Evolutionary conservation across 768 basidiomycete genomes (phyloP), one percentile per base, ranked within the genome.

Genomic region (Trametes punicea): DNA sequence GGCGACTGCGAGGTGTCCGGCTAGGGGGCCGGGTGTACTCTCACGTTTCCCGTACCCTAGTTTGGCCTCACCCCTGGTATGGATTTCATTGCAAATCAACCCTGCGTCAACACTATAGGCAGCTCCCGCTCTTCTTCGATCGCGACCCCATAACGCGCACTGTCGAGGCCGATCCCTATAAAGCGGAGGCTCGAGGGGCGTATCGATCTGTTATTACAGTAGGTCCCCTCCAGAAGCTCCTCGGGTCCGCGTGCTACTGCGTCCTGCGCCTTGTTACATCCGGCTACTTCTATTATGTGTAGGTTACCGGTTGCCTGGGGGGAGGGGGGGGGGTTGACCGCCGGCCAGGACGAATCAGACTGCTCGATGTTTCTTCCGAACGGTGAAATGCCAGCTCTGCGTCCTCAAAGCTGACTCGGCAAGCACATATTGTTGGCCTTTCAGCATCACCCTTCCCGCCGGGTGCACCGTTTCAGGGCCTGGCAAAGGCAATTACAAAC

Each of bases 271-370:
- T n/a, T 38, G 13, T 13, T 46, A 1, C 20, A 8, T 33, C 40
- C 29, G 38, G 25, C 26, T 21, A 27, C 38, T 27, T 18, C 16
- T n/a, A 16, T 8, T 15, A 9, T 18, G 11, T 18, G 2, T 55
- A 81, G 82, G 66, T 81, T 9, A 67, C 70, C 31, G n/a, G n/a
- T n/a, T n/a, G n/a, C n/a, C n/a, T n/a, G n/a, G n/a, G n/a, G n/a
- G n/a, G n/a, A n/a, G n/a, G 81, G 70, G 27, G 76, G 77, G 5
- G 77, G 77, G 16, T 81, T 80, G 3, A 67, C 77, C 2, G 79
- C 83, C 4, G 81, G 81, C 13, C 82, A 84, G 59, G 80, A 84
- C 47, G 79, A 82, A 63, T 72, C 1, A 46, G 66, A 6, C 84
- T 83, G 62, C 68, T 83, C 10, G 67, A 77, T 15, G 51, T 75